Conservation (phyloP, 441 rosid species). For the Brassica hybrid region DNA sequence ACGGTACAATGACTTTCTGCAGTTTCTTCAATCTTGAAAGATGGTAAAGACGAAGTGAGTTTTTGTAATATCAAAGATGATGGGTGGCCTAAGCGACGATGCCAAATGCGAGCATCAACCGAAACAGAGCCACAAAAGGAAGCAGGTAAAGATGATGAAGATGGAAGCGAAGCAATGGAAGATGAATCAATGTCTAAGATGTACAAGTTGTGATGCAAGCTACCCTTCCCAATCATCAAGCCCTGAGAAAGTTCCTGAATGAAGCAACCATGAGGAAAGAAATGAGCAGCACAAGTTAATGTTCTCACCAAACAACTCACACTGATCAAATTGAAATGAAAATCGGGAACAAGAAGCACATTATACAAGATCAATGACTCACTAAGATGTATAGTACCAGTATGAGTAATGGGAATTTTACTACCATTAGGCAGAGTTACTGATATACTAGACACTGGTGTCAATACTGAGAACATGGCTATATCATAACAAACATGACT, state of each 20-base stretch:
- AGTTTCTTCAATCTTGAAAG: no score
- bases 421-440: background rate
- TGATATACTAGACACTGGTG: background rate
- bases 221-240: conserved; percentile 1
- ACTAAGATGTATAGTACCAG: background rate
- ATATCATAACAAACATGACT: background rate
- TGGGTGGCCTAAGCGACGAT: no score
- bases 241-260: background rate
- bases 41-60: no score
- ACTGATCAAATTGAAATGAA: background rate
- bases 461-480: background rate
- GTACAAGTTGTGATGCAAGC: background rate
- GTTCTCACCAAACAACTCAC: background rate
- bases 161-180: background rate
- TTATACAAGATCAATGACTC: background rate
- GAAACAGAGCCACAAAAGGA: background rate
- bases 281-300: background rate
- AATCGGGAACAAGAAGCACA: background rate
- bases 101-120: background rate
- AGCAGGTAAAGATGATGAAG: background rate
- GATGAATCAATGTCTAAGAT: background rate
- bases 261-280: background rate
- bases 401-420: background rate
- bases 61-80: no score
- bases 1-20: no score